phyloP scores from a whole-genome alignment of 2,329 filamentous ascomycete genomes.

The Colletotrichum falcatum region DNA sequence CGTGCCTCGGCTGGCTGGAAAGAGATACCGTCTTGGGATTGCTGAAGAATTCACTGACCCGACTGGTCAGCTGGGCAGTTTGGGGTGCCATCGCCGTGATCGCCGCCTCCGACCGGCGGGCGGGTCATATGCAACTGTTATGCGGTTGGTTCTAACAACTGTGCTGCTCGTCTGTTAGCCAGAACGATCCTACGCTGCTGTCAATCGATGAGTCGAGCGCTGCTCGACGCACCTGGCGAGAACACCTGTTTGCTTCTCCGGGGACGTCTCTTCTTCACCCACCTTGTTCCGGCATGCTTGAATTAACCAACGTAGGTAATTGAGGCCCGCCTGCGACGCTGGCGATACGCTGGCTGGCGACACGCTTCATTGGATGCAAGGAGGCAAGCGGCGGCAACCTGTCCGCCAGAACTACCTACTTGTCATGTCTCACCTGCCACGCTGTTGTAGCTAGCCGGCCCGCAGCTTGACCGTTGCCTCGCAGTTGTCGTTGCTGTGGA shows the following conservation, averaged over 20 bases:
- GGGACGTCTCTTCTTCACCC: constrained; percentile 9
- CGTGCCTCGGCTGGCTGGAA: constrained; percentile 10
- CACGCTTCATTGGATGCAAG: constrained; percentile 27
- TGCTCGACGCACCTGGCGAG: constrained; percentile 30
- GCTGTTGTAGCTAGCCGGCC: constrained; percentile 30
- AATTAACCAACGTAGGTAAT: constrained; percentile 17
- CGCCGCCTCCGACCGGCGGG: constrained; percentile 22
- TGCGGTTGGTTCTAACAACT: constrained; percentile 32
- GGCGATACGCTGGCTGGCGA: constrained; percentile 15
- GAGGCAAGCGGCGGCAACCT: constrained; percentile 19
- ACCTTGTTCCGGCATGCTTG: background rate
- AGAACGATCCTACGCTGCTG: constrained; percentile 29
- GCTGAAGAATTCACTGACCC: constrained; percentile 31
- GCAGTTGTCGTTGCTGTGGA: background rate
- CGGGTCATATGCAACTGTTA: constrained; percentile 37
- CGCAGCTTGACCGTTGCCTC: constrained; percentile 18
- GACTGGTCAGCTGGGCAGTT: constrained; percentile 32
- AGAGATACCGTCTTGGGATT: constrained; percentile 1
- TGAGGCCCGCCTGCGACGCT: constrained; percentile 14
- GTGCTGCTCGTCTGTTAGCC: constrained; percentile 29
- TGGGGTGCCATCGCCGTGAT: constrained; percentile 29
- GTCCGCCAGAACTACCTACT: constrained; percentile 16
- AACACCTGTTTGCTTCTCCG: constrained; percentile 24
- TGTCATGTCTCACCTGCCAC: constrained; percentile 34
- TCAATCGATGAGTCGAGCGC: constrained; percentile 18